Conservation (phyloP, 257 asterid species). For the Parsonsia alboflavescens region DNA sequence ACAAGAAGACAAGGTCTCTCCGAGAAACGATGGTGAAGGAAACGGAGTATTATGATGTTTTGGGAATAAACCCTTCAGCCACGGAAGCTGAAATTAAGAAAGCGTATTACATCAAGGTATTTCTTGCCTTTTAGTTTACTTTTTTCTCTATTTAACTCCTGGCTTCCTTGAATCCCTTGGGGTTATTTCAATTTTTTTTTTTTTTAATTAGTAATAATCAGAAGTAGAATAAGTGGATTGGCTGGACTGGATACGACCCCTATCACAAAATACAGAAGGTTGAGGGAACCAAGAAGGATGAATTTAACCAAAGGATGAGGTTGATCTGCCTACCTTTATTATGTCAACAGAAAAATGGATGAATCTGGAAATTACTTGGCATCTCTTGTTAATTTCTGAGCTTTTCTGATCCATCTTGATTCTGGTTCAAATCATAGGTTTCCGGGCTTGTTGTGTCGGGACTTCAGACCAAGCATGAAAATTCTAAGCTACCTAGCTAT, state of each 20-base stretch:
- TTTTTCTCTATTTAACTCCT: not conserved
- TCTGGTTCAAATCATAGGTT: not conserved
- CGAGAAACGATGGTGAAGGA: constrained; percentile 63
- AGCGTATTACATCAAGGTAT: constrained; percentile 87
- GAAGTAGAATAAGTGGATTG: not conserved
- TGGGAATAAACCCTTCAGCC: constrained; percentile 64
- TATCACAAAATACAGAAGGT: not conserved
- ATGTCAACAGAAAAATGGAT: not conserved
- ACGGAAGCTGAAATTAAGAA: constrained; percentile 77
- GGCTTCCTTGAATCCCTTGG: not conserved
- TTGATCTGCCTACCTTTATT: not conserved
- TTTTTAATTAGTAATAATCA: no score
- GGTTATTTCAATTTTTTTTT: not conserved
- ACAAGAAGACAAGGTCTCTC: not conserved
- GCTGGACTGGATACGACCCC: not conserved
- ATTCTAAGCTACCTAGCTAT: not conserved
- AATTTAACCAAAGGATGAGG: not conserved
- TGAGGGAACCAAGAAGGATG: not conserved
- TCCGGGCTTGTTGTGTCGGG: not conserved
- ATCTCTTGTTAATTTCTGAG: not conserved
- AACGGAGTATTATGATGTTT: constrained; percentile 73
- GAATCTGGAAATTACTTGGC: not conserved
- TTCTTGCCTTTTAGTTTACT: not conserved
- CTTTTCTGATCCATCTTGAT: not conserved
- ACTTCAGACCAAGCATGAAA: not conserved